These are phyloP conservation scores for Lecanoromycetidae sp. DNA, from an alignment of 2,329 filamentous ascomycete species.

Conservation along the genomic window DNA sequence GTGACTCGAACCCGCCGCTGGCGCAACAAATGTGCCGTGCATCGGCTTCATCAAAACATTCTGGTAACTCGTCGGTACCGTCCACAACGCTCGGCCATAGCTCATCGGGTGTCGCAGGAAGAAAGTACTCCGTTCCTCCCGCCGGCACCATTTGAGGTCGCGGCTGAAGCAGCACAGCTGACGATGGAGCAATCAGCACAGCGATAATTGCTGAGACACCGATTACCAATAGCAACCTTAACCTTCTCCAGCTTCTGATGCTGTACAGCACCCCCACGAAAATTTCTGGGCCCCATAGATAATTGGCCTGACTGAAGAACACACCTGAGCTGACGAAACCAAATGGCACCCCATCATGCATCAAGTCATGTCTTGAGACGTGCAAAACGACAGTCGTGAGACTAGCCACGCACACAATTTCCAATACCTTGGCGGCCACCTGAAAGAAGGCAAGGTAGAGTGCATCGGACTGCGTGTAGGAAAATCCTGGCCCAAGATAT, in stretches of 20 bases:
- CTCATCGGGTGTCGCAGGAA: slow-evolving; percentile 16
- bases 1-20: not conserved
- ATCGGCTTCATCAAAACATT: not conserved
- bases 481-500: slow-evolving; percentile 1
- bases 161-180: slow-evolving; percentile 20
- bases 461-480: not conserved
- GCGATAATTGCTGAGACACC: slow-evolving; percentile 17
- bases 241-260: not conserved
- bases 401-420: slow-evolving; percentile 22
- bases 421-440: slow-evolving; percentile 22
- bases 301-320: slow-evolving; percentile 19
- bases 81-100: slow-evolving; percentile 15
- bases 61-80: not conserved
- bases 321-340: slow-evolving; percentile 20
- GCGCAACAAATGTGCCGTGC: not conserved
- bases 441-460: slow-evolving; percentile 17
- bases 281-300: slow-evolving; percentile 20
- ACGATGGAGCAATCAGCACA: slow-evolving; percentile 20
- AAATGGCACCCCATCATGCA: slow-evolving; percentile 20
- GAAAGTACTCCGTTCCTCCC: slow-evolving; percentile 15
- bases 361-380: slow-evolving; percentile 18
- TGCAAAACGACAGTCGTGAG: slow-evolving; percentile 20
- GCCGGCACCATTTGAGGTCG: slow-evolving; percentile 18
- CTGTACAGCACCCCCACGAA: slow-evolving; percentile 11
- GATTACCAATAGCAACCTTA: slow-evolving; percentile 7